Evolutionary conservation across 768 basidiomycete species (phyloP).

Genomic region (Tylopilus felleus): DNA sequence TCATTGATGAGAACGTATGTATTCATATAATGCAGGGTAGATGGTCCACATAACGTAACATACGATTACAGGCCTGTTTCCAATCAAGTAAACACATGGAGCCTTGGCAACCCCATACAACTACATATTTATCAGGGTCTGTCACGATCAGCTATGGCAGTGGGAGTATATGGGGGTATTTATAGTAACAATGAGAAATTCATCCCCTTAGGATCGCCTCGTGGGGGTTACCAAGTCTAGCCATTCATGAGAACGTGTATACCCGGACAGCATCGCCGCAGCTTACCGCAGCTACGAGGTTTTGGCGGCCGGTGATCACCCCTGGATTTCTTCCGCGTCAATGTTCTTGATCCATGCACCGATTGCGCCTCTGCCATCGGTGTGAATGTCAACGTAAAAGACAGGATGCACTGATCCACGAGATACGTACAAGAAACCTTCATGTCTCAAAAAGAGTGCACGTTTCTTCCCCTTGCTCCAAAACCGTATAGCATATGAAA

Average conservation of each 20-base stretch:
- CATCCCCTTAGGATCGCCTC: slow-evolving; percentile 24
- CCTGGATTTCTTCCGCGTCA: slow-evolving; percentile 40
- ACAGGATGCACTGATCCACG: neutral
- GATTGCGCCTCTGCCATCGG: slow-evolving; percentile 68
- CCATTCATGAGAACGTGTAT: neutral
- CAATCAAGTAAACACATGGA: slow-evolving; percentile 5
- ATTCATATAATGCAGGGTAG: neutral
- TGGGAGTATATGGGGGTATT: slow-evolving; percentile 27
- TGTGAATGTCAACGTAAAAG: neutral
- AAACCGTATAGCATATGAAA: slow-evolving; percentile 98
- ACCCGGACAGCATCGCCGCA: neutral
- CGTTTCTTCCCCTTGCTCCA: slow-evolving; percentile 98
- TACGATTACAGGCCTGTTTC: slow-evolving; percentile 14
- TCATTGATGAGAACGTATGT: neutral
- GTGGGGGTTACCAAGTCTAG: slow-evolving; percentile 15
- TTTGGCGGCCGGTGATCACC: neutral
- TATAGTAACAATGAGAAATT: slow-evolving; percentile 22
- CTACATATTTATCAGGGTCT: slow-evolving; percentile 9
- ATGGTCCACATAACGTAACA: slow-evolving; percentile 19
- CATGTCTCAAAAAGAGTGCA: slow-evolving; percentile 94
- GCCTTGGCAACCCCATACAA: slow-evolving; percentile 8
- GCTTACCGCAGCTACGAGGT: slow-evolving; percentile 11
- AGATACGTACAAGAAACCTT: slow-evolving; percentile 87
- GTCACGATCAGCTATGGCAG: slow-evolving; percentile 11
- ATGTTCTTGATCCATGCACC: slow-evolving; percentile 99